Conservation (phyloP, 2,329 filamentous ascomycete genomes). For the Epichloe elymi region DNA sequence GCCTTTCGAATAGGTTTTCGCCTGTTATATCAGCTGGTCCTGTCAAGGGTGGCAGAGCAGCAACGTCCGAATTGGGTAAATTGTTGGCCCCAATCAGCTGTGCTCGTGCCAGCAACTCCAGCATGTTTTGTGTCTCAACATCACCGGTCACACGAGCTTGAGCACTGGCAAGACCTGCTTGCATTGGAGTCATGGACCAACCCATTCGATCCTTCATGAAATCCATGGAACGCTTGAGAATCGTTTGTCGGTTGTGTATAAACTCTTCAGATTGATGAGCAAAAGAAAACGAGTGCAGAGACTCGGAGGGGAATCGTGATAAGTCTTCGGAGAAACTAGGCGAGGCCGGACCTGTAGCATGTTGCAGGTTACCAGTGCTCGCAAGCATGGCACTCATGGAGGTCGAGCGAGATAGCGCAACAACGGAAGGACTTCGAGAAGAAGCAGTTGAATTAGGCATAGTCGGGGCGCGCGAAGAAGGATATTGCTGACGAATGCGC, state of each 20-base stretch:
- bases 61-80: conserved; percentile 34
- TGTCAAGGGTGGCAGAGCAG: conserved; percentile 49
- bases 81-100: conserved; percentile 63
- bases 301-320: conserved; percentile 85
- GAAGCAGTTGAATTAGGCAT: conserved; percentile 49
- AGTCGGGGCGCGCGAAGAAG: conserved; percentile 47
- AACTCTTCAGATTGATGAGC: conserved; percentile 89
- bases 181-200: conserved; percentile 54
- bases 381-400: conserved; percentile 58
- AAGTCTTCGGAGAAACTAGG: conserved; percentile 80
- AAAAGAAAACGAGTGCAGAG: conserved; percentile 95
- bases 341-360: conserved; percentile 52
- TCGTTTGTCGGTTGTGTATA: conserved; percentile 81
- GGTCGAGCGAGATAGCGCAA: conserved; percentile 49
- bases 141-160: conserved; percentile 76
- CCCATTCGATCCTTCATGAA: conserved; percentile 91
- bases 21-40: conserved; percentile 63
- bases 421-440: conserved; percentile 45
- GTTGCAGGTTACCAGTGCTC: conserved; percentile 37
- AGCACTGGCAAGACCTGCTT: conserved; percentile 65
- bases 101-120: conserved; percentile 73
- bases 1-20: conserved; percentile 74
- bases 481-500: conserved; percentile 80
- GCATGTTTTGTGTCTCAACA: conserved; percentile 76
- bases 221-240: conserved; percentile 84